Evolutionary conservation across 2,329 filamentous ascomycete genomes (phyloP).

Genomic region (Helotiales sp.): DNA sequence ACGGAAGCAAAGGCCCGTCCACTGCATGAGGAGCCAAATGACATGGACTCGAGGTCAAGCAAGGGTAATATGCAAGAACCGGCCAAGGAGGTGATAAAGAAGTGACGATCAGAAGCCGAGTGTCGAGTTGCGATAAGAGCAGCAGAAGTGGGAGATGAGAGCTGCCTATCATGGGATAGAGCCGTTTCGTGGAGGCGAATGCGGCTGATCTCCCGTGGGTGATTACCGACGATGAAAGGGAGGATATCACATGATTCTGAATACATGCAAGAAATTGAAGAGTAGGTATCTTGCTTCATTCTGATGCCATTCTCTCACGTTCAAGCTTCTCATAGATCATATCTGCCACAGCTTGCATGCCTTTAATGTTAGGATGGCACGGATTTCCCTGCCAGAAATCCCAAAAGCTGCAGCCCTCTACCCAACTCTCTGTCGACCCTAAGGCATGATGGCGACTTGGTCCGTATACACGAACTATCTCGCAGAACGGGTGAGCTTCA

Average conservation of each 20-base stretch:
- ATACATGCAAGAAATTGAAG: neutral
- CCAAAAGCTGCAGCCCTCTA: slow-evolving; percentile 2
- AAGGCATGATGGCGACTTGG: slow-evolving; percentile 4
- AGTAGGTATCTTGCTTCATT: neutral
- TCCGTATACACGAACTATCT: neutral
- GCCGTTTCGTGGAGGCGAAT: neutral
- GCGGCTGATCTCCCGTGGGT: neutral
- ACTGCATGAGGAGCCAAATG: neutral
- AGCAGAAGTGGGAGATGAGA: neutral
- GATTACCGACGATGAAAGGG: neutral
- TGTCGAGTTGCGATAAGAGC: neutral
- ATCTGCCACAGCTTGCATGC: slow-evolving; percentile 12
- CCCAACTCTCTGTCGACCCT: slow-evolving; percentile 7
- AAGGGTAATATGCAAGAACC: neutral
- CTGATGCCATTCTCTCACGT: neutral
- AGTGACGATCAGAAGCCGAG: neutral
- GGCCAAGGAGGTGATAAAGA: neutral
- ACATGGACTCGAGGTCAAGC: neutral
- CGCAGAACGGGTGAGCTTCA: slow-evolving; percentile 1
- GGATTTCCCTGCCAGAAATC: slow-evolving; percentile 4
- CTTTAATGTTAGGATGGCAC: slow-evolving; percentile 10
- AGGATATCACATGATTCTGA: neutral
- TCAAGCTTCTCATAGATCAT: slow-evolving; percentile 7
- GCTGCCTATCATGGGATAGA: neutral
- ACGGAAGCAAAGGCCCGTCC: neutral